Base-by-base conservation (phyloP, 2,329 filamentous ascomycete species). In the Pseudogymnoascus sp. region DNA sequence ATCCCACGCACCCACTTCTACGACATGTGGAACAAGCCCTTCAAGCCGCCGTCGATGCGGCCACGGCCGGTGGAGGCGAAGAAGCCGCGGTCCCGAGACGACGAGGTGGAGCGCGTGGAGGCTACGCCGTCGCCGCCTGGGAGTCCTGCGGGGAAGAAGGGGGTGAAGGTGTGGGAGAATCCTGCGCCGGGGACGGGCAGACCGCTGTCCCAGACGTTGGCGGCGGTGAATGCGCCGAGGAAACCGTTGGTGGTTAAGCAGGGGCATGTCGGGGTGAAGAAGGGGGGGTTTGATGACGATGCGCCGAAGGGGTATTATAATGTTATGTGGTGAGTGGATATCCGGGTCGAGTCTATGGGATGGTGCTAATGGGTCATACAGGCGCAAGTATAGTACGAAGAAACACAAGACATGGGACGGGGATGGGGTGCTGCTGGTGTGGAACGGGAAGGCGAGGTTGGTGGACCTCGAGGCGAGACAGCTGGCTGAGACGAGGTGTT, bases 371-470 rank as follows among this genome's bases (percentile, higher is more conserved):
- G 16, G 5, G 38, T 18, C 12, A 11, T 31, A 38, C 14, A 84
- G 84, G 87, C 83, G 88, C 18, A 89, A 88, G 72, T 83, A 81
- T 61, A 89, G 86, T 0, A 82, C 77, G 5, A 90, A 89, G 73
- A 91, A 90, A 75, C 84, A 90, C 73, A 90, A 90, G 72, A 90
- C 86, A 4, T 91, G 88, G 87, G 87, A 90, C 69, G 87, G 87
- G 2, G 88, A 91, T 73, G 88, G 86, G 1, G 78, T 89, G 2
- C 77, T 90, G 7, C 77, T 79, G 3, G 77, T 87, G 3, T 74
- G 76, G 2, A 80, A 78, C 37, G 85, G 85, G 3, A 82, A 81
- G 69, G 85, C 82, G 3, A 79, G 77, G 62, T 77, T 90, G 14
- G 82, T 85, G 64, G 85, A 90, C 70, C 78, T 82, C 10, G 81